phyloP scores from a whole-genome alignment of 2,329 filamentous ascomycete species.

The Daldinia sp. region DNA sequence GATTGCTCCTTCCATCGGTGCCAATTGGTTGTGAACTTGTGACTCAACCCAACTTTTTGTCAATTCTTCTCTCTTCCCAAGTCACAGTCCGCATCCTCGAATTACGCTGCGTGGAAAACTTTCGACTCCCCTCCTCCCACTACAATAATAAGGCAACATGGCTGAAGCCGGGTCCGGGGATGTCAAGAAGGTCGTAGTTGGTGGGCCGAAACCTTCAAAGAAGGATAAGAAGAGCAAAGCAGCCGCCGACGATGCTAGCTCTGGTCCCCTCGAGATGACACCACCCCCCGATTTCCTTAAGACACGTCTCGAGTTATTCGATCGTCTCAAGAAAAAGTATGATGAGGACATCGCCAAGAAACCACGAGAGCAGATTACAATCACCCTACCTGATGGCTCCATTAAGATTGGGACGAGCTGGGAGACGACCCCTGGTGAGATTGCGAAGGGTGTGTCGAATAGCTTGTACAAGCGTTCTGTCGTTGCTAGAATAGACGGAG shows the following conservation, averaged over 20 bases:
- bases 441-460: constrained; percentile 85
- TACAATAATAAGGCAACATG: constrained; percentile 17
- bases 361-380: constrained; percentile 78
- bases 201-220: constrained; percentile 54
- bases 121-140: background rate
- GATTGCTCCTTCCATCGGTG: background rate
- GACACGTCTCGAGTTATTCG: constrained; percentile 87
- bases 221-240: constrained; percentile 57
- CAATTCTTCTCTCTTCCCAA: background rate
- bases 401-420: constrained; percentile 82
- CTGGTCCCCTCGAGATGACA: constrained; percentile 61
- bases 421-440: constrained; percentile 88
- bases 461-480: constrained; percentile 87
- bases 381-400: constrained; percentile 79
- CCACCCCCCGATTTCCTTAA: constrained; percentile 81
- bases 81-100: background rate
- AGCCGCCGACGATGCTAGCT: constrained; percentile 52
- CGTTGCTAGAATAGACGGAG: constrained; percentile 84
- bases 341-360: constrained; percentile 74
- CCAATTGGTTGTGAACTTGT: background rate
- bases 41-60: constrained; percentile 7
- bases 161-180: constrained; percentile 48
- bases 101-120: background rate
- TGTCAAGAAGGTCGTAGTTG: constrained; percentile 71
- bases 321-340: constrained; percentile 86